Conservation (phyloP, 1,139 yeast species). For the Lodderomyces orthopsilosis region DNA sequence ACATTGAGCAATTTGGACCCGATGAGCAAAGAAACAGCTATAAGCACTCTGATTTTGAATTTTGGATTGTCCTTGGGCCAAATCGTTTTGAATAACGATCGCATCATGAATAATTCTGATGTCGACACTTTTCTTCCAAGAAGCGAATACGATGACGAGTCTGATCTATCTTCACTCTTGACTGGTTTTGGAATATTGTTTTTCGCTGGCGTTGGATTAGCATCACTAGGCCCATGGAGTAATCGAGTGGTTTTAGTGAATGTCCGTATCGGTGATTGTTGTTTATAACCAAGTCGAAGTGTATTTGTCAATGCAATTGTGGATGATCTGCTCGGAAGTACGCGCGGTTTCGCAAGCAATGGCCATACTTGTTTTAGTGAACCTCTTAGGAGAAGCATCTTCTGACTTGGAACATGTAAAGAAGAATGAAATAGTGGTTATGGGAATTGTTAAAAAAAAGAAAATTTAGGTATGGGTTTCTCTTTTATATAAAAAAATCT, state of each 20-base stretch:
- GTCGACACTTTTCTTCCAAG: conserved; percentile 31
- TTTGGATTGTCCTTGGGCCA: conserved; percentile 85
- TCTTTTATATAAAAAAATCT: too few relatives aligned
- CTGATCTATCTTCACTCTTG: background rate
- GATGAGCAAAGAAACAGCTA: conserved; percentile 71
- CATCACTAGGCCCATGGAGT: conserved; percentile 1
- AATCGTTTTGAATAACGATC: conserved; percentile 65
- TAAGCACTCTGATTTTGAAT: conserved; percentile 69
- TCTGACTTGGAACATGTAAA: background rate
- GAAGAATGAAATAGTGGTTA: background rate
- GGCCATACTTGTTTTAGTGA: background rate
- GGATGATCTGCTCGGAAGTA: background rate
- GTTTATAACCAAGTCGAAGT: background rate
- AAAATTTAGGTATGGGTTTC: too few relatives aligned
- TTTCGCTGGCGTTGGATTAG: background rate
- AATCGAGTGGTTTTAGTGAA: background rate
- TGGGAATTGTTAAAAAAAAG: background rate
- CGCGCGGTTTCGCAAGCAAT: background rate
- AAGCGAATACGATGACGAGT: conserved; percentile 11
- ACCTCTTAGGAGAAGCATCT: background rate
- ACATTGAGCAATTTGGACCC: conserved; percentile 84
- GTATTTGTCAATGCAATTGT: background rate
- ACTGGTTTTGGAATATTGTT: background rate
- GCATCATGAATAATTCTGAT: conserved; percentile 60
- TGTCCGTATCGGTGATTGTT: background rate